These are phyloP conservation scores for Kodamaea sp. DNA, from an alignment of 1,139 yeast species.

Conservation along the genomic window DNA sequence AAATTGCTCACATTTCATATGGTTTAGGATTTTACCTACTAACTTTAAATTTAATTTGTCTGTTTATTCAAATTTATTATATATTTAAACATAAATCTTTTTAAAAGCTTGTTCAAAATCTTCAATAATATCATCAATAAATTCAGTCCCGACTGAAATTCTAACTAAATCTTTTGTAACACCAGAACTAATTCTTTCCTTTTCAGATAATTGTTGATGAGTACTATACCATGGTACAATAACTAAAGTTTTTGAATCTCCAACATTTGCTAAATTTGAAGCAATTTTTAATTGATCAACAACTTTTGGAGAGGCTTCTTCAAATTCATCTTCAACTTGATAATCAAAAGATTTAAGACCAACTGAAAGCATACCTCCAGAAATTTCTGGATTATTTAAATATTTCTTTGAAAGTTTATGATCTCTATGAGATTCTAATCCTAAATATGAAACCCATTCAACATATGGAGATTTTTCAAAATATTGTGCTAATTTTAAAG, in stretches of 20 bases:
- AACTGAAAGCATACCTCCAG: constrained; percentile 83
- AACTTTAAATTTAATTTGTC: constrained; percentile 1
- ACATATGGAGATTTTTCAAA: constrained; percentile 73
- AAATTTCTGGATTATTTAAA: constrained; percentile 57
- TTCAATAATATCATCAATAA: constrained; percentile 79
- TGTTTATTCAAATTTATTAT: constrained; percentile 2
- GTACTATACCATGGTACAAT: constrained; percentile 96
- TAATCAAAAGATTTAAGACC: constrained; percentile 70
- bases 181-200: constrained; percentile 78
- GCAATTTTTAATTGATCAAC: constrained; percentile 82
- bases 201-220: constrained; percentile 82
- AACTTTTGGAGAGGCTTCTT: constrained; percentile 73
- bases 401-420: constrained; percentile 83
- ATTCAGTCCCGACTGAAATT: constrained; percentile 86
- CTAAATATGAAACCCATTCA: constrained; percentile 88
- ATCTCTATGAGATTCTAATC: constrained; percentile 76
- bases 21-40: constrained; percentile 7
- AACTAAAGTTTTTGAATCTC: constrained; percentile 91
- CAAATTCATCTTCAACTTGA: constrained; percentile 51
- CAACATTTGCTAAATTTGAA: constrained; percentile 92
- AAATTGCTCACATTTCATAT: constrained; percentile 1
- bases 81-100: constrained; percentile 34
- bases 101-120: constrained; percentile 83
- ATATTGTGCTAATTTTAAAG: constrained; percentile 75
- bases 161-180: constrained; percentile 85